Evolutionary conservation across 371 early-diverging fungal species (phyloP), one percentile per base, ranked within the genome.

Genomic region (Rozella allomycis): DNA sequence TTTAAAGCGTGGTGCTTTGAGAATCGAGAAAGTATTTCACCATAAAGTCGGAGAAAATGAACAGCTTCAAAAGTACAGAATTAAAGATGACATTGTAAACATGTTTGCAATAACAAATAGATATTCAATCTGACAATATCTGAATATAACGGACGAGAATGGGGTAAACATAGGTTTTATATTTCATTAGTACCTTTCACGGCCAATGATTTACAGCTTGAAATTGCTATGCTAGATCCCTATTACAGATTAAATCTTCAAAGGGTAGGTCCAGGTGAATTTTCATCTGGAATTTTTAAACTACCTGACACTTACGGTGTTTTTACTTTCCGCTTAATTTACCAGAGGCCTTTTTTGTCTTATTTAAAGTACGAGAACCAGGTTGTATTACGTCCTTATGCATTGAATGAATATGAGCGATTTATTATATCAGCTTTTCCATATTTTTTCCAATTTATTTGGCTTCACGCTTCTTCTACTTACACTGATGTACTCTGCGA

Each of bases 231-330:
- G 96, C 57, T 94, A 28, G 93, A 94, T 52, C 91, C 93, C 8
- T 86, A 88, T 49, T 63, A 90, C 35, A 78, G 93, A 42, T 58
- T 58, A 25, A 78, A 74, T 5, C 52, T 93, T 29, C 61, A 65
- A 23, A 60, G 54, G 33, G 41, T 53, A 3, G 41, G 49, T 4
- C 30, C 36, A 18, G 27, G 41, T 0, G 39, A 43, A 3, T 35
- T 41, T 3, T 25, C 39, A 1, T 43, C 39, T 8, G 23, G 25
- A 7, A 54, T 57, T 21, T 37, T 90, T 26, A 58, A 54, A 25
- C 58, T 91, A 20, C 96, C 96, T 21, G 91, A 91, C 47, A 73
- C 73, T 14, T 82, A 87, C 50, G 96, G 96, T 38, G 87, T 88
- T 9, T 94, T 78, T 53, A 90, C 87, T 5, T 75, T 91, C 52